Conservation (phyloP, 495 filamentous ascomycete genomes). For the Xanthoparmelia taractica region DNA sequence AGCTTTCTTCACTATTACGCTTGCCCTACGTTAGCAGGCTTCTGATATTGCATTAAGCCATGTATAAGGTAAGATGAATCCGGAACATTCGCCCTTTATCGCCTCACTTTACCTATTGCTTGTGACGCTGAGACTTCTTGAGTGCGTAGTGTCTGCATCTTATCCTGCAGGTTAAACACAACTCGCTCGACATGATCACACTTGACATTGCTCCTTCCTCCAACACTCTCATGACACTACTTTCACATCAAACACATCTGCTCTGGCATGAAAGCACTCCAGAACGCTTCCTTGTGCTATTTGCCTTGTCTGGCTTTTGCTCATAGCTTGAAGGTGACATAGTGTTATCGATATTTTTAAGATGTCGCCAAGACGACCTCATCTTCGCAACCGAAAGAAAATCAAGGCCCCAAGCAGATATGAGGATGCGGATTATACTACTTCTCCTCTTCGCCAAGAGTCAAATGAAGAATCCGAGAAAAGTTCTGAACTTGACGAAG, state of each 20-base stretch:
- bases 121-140: not conserved
- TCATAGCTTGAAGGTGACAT: not conserved
- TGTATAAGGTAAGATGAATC: not conserved
- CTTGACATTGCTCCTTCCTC: not conserved
- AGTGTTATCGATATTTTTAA: not conserved
- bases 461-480: not conserved
- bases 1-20: not conserved
- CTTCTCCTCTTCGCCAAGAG: constrained; percentile 1
- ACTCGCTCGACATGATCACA: not conserved
- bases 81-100: not conserved
- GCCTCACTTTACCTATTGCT: not conserved
- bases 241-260: not conserved
- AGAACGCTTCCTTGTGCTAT: not conserved
- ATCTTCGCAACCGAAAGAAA: constrained; percentile 11
- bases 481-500: not conserved
- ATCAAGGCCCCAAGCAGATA: constrained; percentile 13
- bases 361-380: constrained; percentile 3
- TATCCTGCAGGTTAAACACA: not conserved
- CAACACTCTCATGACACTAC: not conserved
- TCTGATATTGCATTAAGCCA: not conserved
- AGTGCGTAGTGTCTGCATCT: not conserved
- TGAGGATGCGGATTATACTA: not conserved
- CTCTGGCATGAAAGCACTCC: not conserved
- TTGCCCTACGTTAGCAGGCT: not conserved
- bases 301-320: not conserved